Evolutionary conservation across 495 filamentous ascomycete genomes (phyloP), one percentile per base, ranked within the genome.

Genomic region (Aspergillus steynii): DNA sequence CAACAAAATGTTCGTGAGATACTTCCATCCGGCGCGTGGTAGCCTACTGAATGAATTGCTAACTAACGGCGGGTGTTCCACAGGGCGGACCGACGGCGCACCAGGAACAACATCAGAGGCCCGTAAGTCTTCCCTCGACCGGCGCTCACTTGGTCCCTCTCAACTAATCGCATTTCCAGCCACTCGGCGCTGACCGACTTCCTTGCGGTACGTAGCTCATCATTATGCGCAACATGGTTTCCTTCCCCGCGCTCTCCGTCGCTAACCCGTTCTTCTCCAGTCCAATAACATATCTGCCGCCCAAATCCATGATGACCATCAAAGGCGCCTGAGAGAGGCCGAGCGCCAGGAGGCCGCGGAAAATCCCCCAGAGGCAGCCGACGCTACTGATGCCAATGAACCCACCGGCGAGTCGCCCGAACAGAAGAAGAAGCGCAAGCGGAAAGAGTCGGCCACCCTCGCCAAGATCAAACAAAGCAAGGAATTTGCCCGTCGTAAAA

Each of bases 251-350:
- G 26, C 46, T 27, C 28, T 20, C 58, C 10, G 20, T 60, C 32
- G 29, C 64, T 68, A 31, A 64, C 45, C 56, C 15, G 25, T 48
- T 37, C 53, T 51, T 20, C 25, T 64, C 25, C 63, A 91, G 85
- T 88, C 91, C 10, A 89, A 97, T 71, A 95, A 95, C 63, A 96
- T 96, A 69, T 93, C 90, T n/a, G 92, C 91, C 5, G 77, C 80
- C 31, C 87, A 91, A 61, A 96, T 96, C 63, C 82, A 84, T 46
- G 74, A 84, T 57, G 86, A 92, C 60, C 88, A 82, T 77, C 84
- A 78, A 54, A 73, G 74, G 58, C 74, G 82, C 53, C 59, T 76
- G 34, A 67, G 73, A 62, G 79, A 82, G 58, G 76, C 77, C 50
- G 73, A 77, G 9, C 65, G 67, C 55, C 77, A 80, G 58, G 76